Evolutionary conservation across 2,329 filamentous ascomycete genomes (phyloP).

Genomic region (Basipetospora chlamydospora): DNA sequence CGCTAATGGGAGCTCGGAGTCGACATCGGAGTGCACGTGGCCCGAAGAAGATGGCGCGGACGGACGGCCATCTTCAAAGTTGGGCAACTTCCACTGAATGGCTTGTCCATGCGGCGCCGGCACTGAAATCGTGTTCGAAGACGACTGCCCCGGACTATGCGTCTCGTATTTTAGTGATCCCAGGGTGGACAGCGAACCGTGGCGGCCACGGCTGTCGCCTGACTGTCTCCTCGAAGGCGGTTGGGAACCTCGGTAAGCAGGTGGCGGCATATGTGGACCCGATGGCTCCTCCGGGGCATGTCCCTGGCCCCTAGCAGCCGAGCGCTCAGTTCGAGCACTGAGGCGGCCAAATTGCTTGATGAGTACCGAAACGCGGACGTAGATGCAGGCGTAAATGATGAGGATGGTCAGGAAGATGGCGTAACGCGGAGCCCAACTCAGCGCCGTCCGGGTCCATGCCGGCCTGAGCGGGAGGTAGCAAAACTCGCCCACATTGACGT

Average conservation of each 20-base stretch:
- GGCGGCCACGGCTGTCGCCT: neutral
- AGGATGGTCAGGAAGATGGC: constrained; percentile 51
- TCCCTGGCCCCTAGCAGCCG: no score
- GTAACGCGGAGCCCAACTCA: constrained; percentile 64
- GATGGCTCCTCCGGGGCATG: neutral
- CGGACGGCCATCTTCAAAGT: neutral
- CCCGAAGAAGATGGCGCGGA: neutral
- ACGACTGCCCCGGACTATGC: no score
- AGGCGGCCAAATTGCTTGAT: constrained; percentile 22
- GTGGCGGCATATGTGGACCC: neutral
- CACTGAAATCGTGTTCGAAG: no score
- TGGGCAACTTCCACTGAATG: constrained; percentile 1
- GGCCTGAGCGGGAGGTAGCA: constrained; percentile 56
- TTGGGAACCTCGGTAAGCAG: neutral
- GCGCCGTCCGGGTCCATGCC: constrained; percentile 51
- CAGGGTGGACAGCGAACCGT: constrained; percentile 1
- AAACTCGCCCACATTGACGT: constrained; percentile 48
- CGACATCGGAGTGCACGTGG: no score
- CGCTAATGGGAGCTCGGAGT: no score
- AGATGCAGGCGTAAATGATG: constrained; percentile 52
- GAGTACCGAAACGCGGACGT: constrained; percentile 44
- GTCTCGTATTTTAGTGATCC: neutral
- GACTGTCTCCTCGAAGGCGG: constrained; percentile 1
- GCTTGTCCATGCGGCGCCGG: no score
- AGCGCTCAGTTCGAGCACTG: neutral